These are phyloP conservation scores for Colletotrichum australisinense DNA, from an alignment of 2,329 filamentous ascomycete species.

Conservation along the genomic window DNA sequence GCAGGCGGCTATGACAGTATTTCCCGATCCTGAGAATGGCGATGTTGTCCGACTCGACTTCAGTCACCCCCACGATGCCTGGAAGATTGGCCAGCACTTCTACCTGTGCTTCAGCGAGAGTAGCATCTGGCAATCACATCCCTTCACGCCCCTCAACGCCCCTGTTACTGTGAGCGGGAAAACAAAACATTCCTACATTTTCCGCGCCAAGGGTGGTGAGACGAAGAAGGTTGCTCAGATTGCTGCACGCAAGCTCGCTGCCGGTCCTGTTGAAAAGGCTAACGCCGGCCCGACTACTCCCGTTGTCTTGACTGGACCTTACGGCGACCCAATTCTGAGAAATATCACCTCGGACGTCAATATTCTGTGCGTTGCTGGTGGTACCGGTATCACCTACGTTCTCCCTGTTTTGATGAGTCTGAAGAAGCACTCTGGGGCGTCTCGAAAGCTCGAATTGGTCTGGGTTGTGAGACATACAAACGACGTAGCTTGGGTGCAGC, in stretches of 20 bases:
- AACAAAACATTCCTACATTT: slow-evolving; percentile 66
- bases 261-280: slow-evolving; percentile 17
- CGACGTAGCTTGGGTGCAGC: slow-evolving; percentile 68
- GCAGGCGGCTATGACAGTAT: slow-evolving; percentile 61
- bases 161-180: slow-evolving; percentile 54
- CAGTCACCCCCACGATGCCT: slow-evolving; percentile 68
- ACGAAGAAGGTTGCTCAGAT: slow-evolving; percentile 65
- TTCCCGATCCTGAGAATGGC: slow-evolving; percentile 67
- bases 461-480: slow-evolving; percentile 69
- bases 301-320: slow-evolving; percentile 72
- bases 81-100: slow-evolving; percentile 78
- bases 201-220: slow-evolving; percentile 69
- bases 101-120: slow-evolving; percentile 75
- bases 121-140: slow-evolving; percentile 79
- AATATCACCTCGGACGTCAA: slow-evolving; percentile 52
- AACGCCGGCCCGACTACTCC: slow-evolving; percentile 54
- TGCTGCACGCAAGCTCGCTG: slow-evolving; percentile 49
- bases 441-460: slow-evolving; percentile 67
- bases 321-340: slow-evolving; percentile 64
- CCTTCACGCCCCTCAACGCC: slow-evolving; percentile 72
- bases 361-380: slow-evolving; percentile 52
- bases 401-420: slow-evolving; percentile 57
- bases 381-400: slow-evolving; percentile 54
- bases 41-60: slow-evolving; percentile 76
- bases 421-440: slow-evolving; percentile 39